Base-by-base conservation (phyloP, 75 land plant genomes). In the Azolla pinnata region DNA sequence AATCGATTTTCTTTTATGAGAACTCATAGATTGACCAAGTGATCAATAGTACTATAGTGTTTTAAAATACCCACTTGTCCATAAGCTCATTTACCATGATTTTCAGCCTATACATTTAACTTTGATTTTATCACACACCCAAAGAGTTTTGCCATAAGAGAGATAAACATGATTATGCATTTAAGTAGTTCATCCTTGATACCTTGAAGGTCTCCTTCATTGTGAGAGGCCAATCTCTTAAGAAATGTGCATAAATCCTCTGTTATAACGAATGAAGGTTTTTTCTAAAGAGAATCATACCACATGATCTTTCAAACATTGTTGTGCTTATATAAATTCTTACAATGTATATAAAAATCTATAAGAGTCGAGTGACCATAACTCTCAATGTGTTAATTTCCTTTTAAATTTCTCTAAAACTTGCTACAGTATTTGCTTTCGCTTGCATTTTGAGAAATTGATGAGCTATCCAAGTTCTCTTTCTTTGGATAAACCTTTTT, bases 301-400 rank as follows among this genome's bases (percentile, higher is more conserved):
- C 42, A 38, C 14, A 14, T 38, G 7, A 38, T 38, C 14, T 38
- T 38, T 38, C 14, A 7, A 7, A 38, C 42, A 38, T 14, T 38
- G n/a, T n/a, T n/a, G n/a, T 47, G 50, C 50, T 20, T 20, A 47
- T 47, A 47, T 47, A 47, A 4, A 7, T 47, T 47, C 50, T 47
- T 47, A 20, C 20, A 47, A 47, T 47, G 50, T 20, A 47, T 47
- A 38, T 38, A 38, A 7, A 38, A 7, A 14, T 38, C 42, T 14
- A 38, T 38, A 38, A 14, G 42, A 38, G 42, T 38, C 42, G 14
- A 38, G 14, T 14, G 10, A 38, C 42, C 42, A 14, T 7, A 38
- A 38, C 42, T 38, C 14, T 38, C 10, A 38, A 38, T 14, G 14
- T 38, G 14, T 14, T 38, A 7, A n/a, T n/a, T 7, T 14, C 42